Conservation (phyloP, 1,139 yeast species). For the Taphrina pruni region DNA sequence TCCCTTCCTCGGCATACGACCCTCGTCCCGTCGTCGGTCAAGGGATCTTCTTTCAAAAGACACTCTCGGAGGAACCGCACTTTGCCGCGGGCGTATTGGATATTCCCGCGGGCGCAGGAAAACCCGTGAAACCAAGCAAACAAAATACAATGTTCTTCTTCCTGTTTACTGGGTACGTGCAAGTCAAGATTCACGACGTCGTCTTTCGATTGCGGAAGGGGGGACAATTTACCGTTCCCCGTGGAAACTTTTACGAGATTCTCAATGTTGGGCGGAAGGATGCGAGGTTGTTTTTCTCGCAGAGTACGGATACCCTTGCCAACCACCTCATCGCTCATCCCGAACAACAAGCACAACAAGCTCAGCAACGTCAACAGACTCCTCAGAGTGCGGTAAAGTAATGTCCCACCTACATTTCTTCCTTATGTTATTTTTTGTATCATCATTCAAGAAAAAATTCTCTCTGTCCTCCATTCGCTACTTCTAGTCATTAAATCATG, state of each 20-base stretch:
- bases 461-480: too few species aligned
- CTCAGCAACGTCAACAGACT: neutral
- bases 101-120: conserved; percentile 63
- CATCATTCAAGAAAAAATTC: too few species aligned
- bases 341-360: conserved; percentile 6
- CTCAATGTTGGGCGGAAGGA: conserved; percentile 57
- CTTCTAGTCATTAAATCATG: neutral
- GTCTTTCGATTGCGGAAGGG: conserved; percentile 71
- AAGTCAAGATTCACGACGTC: conserved; percentile 67
- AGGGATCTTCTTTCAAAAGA: conserved; percentile 60
- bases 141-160: conserved; percentile 75
- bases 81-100: conserved; percentile 79
- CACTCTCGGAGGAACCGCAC: conserved; percentile 69
- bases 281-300: conserved; percentile 77
- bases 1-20: conserved; percentile 33
- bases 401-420: neutral
- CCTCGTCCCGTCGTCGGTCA: conserved; percentile 39
- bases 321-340: conserved; percentile 44
- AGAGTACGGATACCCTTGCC: conserved; percentile 57
- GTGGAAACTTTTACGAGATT: conserved; percentile 52
- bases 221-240: conserved; percentile 81
- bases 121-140: conserved; percentile 67
- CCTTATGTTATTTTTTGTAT: neutral
- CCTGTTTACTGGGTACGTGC: conserved; percentile 72
- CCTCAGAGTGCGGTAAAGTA: neutral